phyloP scores from a whole-genome alignment of 2,329 filamentous ascomycete genomes.

The Kalaharituber pfeilii region DNA sequence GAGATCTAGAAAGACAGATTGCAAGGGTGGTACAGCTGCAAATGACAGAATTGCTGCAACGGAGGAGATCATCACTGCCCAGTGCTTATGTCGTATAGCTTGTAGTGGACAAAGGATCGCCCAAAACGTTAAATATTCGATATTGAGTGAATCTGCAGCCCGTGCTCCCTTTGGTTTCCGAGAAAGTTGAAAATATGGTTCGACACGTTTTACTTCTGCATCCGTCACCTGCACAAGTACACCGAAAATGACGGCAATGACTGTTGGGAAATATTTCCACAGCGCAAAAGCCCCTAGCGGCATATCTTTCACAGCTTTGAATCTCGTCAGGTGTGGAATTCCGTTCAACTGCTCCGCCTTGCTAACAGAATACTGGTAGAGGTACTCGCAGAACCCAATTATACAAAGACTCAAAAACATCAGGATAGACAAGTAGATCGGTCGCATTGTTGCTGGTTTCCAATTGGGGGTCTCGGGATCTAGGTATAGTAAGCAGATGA shows the following conservation, averaged over 20 bases:
- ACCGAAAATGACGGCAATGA: conserved; percentile 44
- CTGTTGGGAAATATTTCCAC: conserved; percentile 46
- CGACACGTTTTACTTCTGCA: conserved; percentile 48
- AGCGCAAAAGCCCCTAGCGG: conserved; percentile 39
- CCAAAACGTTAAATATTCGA: conserved; percentile 54
- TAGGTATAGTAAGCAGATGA: conserved; percentile 2
- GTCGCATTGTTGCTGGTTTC: conserved; percentile 48
- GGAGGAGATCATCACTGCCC: conserved; percentile 50
- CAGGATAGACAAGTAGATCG: conserved; percentile 40
- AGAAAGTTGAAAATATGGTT: conserved; percentile 49
- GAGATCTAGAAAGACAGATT: conserved; percentile 44
- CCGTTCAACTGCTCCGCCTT: conserved; percentile 2
- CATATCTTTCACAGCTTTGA: conserved; percentile 31
- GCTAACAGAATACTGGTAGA: conserved; percentile 32
- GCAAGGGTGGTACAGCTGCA: conserved; percentile 50
- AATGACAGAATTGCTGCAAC: conserved; percentile 47
- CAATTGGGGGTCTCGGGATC: conserved; percentile 35
- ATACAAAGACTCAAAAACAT: conserved; percentile 38
- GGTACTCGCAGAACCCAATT: conserved; percentile 36
- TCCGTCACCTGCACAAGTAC: conserved; percentile 50
- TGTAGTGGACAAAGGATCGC: conserved; percentile 47
- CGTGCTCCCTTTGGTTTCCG: conserved; percentile 39
- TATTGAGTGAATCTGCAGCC: conserved; percentile 50
- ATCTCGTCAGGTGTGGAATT: background rate
- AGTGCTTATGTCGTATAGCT: conserved; percentile 45